Conservation (phyloP, 106 monocot species). For the Dioscorea dumetorum region DNA sequence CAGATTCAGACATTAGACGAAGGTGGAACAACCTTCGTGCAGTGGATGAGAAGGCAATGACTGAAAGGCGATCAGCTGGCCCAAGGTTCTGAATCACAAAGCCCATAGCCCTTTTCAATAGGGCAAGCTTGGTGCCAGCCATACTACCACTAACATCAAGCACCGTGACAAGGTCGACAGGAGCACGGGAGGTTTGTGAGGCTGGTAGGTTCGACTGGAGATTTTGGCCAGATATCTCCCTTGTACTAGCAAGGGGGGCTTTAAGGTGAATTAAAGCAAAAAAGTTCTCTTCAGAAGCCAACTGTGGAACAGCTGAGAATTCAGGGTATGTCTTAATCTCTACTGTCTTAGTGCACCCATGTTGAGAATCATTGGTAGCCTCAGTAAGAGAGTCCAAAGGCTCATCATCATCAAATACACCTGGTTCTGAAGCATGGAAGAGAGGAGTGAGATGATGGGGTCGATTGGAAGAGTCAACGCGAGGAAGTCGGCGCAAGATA, state of each 20-base stretch:
- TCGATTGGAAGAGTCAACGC: background rate
- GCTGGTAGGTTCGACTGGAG: background rate
- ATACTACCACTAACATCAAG: conserved; percentile 97
- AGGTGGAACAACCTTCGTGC: conserved; percentile 31
- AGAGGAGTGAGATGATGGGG: conserved; percentile 14
- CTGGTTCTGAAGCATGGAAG: conserved; percentile 40
- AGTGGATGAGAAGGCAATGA: conserved; percentile 30
- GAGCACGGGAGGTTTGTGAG: conserved; percentile 39
- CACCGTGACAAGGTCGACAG: conserved; percentile 79
- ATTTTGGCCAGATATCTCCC: background rate
- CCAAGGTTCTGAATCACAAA: conserved; percentile 31
- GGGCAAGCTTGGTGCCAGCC: conserved; percentile 42
- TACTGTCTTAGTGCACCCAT: conserved; percentile 19
- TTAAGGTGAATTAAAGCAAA: conserved; percentile 67
- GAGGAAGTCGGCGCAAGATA: conserved; percentile 34
- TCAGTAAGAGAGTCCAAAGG: conserved; percentile 29
- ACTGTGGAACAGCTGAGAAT: conserved; percentile 43
- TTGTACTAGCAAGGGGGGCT: conserved; percentile 38
- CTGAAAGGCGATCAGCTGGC: conserved; percentile 20
- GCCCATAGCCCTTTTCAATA: conserved; percentile 26
- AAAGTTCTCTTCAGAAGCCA: conserved; percentile 36
- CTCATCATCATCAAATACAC: conserved; percentile 74
- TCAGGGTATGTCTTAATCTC: conserved; percentile 66
- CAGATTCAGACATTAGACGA: conserved; percentile 21
- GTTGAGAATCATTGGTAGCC: conserved; percentile 9